These are phyloP conservation scores for Termitomyces sp. DNA, from an alignment of 768 basidiomycete species.

Conservation along the genomic window DNA sequence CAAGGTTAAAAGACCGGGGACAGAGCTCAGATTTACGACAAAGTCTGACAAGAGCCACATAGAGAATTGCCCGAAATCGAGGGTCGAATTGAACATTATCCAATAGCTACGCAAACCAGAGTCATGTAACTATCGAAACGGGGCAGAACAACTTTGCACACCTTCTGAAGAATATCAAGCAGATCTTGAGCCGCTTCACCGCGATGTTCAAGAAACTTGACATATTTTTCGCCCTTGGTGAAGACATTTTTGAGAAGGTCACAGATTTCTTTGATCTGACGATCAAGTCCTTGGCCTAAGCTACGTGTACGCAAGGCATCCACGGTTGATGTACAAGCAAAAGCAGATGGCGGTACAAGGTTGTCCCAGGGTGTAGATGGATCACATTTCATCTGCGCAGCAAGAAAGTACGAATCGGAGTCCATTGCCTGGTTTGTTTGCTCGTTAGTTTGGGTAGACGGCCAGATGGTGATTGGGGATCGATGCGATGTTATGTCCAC, in stretches of 20 bases:
- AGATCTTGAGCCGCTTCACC: constrained; percentile 12
- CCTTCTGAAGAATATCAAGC: constrained; percentile 21
- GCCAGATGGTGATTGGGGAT: too few species aligned
- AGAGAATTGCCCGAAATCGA: too few species aligned
- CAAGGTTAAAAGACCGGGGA: not conserved
- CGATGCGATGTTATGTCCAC: not conserved
- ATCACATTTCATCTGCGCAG: not conserved
- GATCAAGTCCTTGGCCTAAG: not conserved
- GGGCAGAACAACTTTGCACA: constrained; percentile 1
- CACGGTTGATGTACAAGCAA: not conserved
- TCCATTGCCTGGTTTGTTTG: too few species aligned
- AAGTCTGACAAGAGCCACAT: too few species aligned
- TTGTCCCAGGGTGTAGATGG: not conserved
- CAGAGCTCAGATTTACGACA: too few species aligned
- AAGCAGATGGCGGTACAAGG: not conserved
- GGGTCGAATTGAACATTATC: not conserved
- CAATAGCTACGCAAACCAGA: constrained; percentile 11
- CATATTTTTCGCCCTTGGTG: constrained; percentile 7
- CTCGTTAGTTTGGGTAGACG: not conserved
- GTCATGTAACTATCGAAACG: too few species aligned
- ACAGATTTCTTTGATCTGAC: not conserved
- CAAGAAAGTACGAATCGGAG: not conserved
- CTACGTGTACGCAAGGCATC: not conserved
- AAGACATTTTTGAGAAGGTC: constrained; percentile 5
- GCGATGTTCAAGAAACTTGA: constrained; percentile 7